phyloP scores from a whole-genome alignment of 2,329 filamentous ascomycete genomes.

The Fusarium abutilonis region DNA sequence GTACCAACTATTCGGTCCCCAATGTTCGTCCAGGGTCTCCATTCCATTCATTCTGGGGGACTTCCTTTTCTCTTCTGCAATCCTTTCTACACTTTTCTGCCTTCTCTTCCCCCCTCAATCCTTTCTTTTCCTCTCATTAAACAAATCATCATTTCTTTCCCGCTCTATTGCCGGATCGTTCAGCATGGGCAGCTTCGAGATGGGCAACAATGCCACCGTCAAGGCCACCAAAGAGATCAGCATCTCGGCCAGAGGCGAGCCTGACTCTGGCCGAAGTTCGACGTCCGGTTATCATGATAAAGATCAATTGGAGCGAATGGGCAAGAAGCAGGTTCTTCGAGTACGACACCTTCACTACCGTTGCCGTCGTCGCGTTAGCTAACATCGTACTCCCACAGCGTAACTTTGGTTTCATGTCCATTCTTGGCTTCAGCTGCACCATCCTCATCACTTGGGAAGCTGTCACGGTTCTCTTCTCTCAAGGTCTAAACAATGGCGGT shows the following conservation, averaged over 20 bases:
- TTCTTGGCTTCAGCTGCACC: constrained; percentile 63
- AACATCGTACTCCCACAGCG: constrained; percentile 45
- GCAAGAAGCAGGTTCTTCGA: constrained; percentile 45
- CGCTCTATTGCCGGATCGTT: not conserved
- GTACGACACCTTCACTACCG: not conserved
- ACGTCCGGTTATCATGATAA: constrained; percentile 36
- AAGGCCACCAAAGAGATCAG: constrained; percentile 21
- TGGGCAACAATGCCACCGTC: constrained; percentile 36
- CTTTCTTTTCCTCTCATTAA: not conserved
- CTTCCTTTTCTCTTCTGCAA: not conserved
- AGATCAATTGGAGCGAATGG: constrained; percentile 43
- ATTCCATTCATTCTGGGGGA: not conserved
- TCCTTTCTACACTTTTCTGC: constrained; percentile 3
- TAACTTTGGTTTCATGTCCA: constrained; percentile 61
- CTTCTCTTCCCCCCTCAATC: not conserved
- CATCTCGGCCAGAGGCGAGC: constrained; percentile 28
- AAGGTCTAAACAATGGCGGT: constrained; percentile 60
- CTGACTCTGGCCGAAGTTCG: constrained; percentile 28
- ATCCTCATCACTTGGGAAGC: constrained; percentile 65
- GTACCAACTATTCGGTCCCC: not conserved
- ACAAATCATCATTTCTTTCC: not conserved
- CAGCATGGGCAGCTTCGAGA: constrained; percentile 42
- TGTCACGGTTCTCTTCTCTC: constrained; percentile 48
- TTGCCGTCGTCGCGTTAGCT: not conserved
- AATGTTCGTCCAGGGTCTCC: constrained; percentile 10